Evolutionary conservation across 108 stramenopile genomes (phyloP), one percentile per base, ranked within the genome.

Genomic region (Discostella pseudostelligera): DNA sequence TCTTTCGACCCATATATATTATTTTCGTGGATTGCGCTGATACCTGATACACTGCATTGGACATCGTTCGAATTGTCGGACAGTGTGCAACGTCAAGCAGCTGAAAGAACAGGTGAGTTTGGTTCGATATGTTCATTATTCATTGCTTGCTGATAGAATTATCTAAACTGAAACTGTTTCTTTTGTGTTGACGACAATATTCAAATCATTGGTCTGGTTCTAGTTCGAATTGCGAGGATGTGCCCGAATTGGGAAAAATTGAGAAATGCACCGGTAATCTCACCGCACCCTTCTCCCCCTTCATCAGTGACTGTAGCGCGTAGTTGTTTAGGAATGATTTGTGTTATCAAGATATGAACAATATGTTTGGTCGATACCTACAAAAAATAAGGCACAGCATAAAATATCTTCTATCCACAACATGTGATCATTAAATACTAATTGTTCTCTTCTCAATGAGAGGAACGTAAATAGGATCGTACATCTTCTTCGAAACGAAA

Each of bases 381-480:
- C n/a, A n/a, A n/a, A n/a, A n/a, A n/a, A n/a, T n/a, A n/a, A n/a
- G n/a, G n/a, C n/a, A n/a, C n/a, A n/a, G n/a, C n/a, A n/a, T n/a
- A n/a, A n/a, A n/a, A n/a, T n/a, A n/a, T n/a, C n/a, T 25, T 12
- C 50, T 24, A 21, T 25, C 8, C n/a, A 13, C 11, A 7, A 13
- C 11, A 7, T 32, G 32, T 32, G 32, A 32, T 32, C 24, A 9
- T 36, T 79, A 83, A 48, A 83, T 81, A 8, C 63, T 61, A 11
- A 84, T 54, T 8, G 69, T 58, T 43, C 83, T 69, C 76, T 94
- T 94, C 46, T 89, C 93, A 35, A 94, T 81, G 21, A 94, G 32
- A 5, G 93, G 93, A 7, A 90, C 89, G 61, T 94, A 94, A 22
- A 87, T 85, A 3, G 93, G 93, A 55, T 83, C 87, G 67, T 94